Evolutionary conservation across 352 stramenopile species (phyloP), one percentile per base, ranked within the genome.

Genomic region (Globisporangium cederbergense): DNA sequence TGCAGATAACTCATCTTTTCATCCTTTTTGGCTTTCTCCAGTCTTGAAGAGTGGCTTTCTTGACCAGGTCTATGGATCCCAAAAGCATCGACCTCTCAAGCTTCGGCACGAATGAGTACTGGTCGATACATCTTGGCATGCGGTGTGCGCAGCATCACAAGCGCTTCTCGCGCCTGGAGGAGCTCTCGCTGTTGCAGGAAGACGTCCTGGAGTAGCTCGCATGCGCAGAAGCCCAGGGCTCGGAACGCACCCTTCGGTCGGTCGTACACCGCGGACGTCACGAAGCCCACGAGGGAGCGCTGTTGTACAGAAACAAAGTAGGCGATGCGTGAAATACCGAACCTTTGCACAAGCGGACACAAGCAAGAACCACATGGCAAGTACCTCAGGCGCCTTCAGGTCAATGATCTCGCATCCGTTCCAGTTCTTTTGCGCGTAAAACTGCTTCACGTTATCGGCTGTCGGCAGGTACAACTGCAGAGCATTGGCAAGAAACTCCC

Each of bases 221-320:
- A 91, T 22, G 72, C 72, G 62, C 86, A 86, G 55, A 91, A 94
- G 3, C 79, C 86, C 6, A 76, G 67, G 0, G 78, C 83, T 18
- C 83, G 81, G 67, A 86, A 86, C 45, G 77, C 76, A 1, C 78
- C 67, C 65, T 90, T 94, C 5, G 86, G 81, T 53, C 77, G 77
- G 42, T 94, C 86, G 58, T 94, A 92, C n/a, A 94, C 71, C 11
- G 83, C 80, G 6, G 81, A 92, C 13, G 83, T 92, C 50, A 91
- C 72, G 55, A 79, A 90, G 3, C 86, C 86, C 22, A 90, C 61
- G 3, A 89, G 56, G 49, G 65, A 54, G 43, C 69, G 76, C 77
- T 88, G 28, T 30, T 36, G 22, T 36, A 55, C 8, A 62, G 18
- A 32, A 2, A 32, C 16, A 58, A 45, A 9, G 5, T 14, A 18